A percentile compares a stretch with the other conserved stretches of the same genome.
phyloP scores from a whole-genome alignment of 768 basidiomycete genomes.

The Suillus alpinus region DNA sequence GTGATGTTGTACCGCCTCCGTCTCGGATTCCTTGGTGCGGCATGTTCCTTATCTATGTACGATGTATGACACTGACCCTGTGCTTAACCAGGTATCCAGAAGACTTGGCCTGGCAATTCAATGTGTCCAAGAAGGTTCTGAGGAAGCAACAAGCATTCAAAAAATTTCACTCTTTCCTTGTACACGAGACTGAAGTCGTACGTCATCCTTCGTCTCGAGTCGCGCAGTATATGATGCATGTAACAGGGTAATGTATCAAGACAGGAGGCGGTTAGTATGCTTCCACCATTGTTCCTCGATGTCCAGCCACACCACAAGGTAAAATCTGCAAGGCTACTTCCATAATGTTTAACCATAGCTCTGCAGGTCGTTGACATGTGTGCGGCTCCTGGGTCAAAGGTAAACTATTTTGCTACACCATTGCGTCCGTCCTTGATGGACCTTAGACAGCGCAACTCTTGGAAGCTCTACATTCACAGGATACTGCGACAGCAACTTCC shows the following conservation, averaged over 20 bases:
- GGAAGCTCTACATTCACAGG: conserved; percentile 87
- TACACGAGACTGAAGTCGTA: conserved; percentile 97
- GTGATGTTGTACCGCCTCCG: conserved; percentile 71
- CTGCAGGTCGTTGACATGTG: conserved; percentile 91
- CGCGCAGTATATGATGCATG: background rate
- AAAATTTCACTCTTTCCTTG: conserved; percentile 92
- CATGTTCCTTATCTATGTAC: background rate
- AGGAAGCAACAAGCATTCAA: conserved; percentile 89
- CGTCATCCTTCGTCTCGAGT: conserved; percentile 26
- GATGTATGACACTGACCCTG: background rate
- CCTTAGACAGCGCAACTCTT: conserved; percentile 88
- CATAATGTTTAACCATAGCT: background rate
- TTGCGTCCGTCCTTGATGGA: background rate
- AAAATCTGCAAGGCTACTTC: conserved; percentile 19
- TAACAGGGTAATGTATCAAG: conserved; percentile 88
- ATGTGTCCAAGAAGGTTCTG: conserved; percentile 83
- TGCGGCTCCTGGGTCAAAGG: conserved; percentile 97
- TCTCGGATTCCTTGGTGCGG: conserved; percentile 80
- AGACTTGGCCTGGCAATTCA: conserved; percentile 95
- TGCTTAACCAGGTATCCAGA: conserved; percentile 77
- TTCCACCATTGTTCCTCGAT: conserved; percentile 93
- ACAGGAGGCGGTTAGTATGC: conserved; percentile 98
- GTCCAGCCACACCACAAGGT: conserved; percentile 90
- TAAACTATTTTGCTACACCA: conserved; percentile 23
- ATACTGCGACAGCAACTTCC: conserved; percentile 58